phyloP scores from a whole-genome alignment of 2,329 filamentous ascomycete species.

The Fusarium circinatum region DNA sequence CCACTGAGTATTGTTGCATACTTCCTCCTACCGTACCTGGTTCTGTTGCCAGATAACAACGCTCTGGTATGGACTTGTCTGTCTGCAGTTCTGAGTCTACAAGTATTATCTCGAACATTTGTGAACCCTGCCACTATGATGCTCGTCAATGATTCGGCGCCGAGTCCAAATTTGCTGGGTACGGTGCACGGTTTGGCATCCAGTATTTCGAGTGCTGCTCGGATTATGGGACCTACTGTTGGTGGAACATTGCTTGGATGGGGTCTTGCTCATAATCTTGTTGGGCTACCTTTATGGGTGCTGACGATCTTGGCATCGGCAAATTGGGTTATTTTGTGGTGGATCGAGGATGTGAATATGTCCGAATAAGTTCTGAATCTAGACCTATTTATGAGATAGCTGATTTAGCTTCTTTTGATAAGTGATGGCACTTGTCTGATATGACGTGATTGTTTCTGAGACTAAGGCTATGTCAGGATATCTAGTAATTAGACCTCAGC shows the following conservation, averaged over 20 bases:
- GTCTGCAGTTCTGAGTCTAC: slow-evolving; percentile 68
- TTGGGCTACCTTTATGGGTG: not conserved
- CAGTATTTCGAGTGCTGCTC: slow-evolving; percentile 60
- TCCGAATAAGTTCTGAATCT: not conserved
- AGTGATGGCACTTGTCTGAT: fast-evolving
- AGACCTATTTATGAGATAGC: fast-evolving
- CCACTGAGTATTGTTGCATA: slow-evolving; percentile 71
- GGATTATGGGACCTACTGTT: slow-evolving; percentile 61
- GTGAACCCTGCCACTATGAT: slow-evolving; percentile 68
- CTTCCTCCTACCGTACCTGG: slow-evolving; percentile 72
- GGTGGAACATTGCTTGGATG: slow-evolving; percentile 62
- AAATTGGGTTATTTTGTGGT: not conserved
- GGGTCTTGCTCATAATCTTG: slow-evolving; percentile 51
- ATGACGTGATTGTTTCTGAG: not conserved
- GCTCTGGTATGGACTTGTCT: not conserved
- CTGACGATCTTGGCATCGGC: not conserved
- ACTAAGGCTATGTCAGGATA: fast-evolving
- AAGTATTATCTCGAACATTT: slow-evolving; percentile 80
- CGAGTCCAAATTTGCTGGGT: slow-evolving; percentile 67
- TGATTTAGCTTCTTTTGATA: not conserved
- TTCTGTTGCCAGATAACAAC: slow-evolving; percentile 52
- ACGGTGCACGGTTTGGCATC: slow-evolving; percentile 66
- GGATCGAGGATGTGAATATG: slow-evolving; percentile 4
- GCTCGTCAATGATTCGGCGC: slow-evolving; percentile 69
- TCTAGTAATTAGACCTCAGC: fast-evolving